Conservation (phyloP, 345 rosid genomes). For the Dipteronia dyeriana region DNA sequence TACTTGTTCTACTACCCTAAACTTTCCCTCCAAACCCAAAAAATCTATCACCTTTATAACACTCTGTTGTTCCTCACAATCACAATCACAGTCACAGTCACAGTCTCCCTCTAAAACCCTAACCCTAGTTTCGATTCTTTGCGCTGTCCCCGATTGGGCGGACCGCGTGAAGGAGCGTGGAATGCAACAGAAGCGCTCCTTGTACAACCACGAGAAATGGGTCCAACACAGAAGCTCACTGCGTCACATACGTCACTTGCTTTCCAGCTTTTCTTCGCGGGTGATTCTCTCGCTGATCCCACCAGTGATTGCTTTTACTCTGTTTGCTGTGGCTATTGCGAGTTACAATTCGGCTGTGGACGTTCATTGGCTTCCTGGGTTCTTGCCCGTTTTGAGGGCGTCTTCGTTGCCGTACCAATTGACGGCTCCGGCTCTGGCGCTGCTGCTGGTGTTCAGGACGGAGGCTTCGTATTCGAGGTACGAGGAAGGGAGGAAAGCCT, state of each 20-base stretch:
- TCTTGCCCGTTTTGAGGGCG: slow-evolving; percentile 70
- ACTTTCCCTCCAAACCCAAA: slow-evolving; percentile 37
- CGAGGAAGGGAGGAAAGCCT: slow-evolving; percentile 78
- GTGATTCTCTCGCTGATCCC: slow-evolving; percentile 86
- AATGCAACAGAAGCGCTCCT: slow-evolving; percentile 65
- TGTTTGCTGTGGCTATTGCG: slow-evolving; percentile 60
- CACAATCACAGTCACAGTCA: slow-evolving; percentile 15
- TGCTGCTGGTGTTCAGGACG: slow-evolving; percentile 84
- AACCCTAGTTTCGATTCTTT: slow-evolving; percentile 56
- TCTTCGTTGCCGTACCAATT: slow-evolving; percentile 87
- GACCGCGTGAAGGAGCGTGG: slow-evolving; percentile 79
- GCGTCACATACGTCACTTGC: slow-evolving; percentile 80
- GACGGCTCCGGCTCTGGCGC: slow-evolving; percentile 88
- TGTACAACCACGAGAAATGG: slow-evolving; percentile 85
- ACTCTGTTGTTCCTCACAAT: slow-evolving; percentile 30
- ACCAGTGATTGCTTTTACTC: slow-evolving; percentile 77
- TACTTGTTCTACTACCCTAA: not conserved
- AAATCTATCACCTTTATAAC: slow-evolving; percentile 25
- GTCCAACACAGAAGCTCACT: slow-evolving; percentile 81
- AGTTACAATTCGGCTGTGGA: slow-evolving; percentile 72
- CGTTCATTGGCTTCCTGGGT: slow-evolving; percentile 53
- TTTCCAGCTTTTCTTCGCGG: slow-evolving; percentile 73
- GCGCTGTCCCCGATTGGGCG: slow-evolving; percentile 84
- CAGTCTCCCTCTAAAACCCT: slow-evolving; percentile 17
- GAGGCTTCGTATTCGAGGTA: slow-evolving; percentile 96